Conservation (phyloP, 2,329 filamentous ascomycete genomes). For the Rutstroemia sp. region DNA sequence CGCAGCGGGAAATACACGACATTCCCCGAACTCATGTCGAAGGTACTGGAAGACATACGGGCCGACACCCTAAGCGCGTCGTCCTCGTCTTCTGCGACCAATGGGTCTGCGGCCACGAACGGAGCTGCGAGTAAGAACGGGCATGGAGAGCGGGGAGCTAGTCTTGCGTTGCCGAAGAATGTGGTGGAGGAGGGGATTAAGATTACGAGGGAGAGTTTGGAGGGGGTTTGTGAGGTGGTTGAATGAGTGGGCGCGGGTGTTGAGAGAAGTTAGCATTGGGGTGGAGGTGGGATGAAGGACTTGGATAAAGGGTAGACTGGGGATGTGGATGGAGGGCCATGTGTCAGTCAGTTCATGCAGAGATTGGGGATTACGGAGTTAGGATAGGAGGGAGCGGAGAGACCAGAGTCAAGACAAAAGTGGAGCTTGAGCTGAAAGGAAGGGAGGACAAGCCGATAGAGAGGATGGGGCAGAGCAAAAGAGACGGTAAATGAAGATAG, state of each 20-base stretch:
- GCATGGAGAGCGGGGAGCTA: slow-evolving; percentile 22
- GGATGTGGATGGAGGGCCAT: neutral
- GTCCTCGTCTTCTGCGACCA: neutral
- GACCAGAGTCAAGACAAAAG: too few relatives aligned
- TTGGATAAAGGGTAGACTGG: neutral
- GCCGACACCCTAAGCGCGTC: slow-evolving; percentile 16
- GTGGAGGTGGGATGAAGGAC: neutral
- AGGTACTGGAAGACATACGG: slow-evolving; percentile 52
- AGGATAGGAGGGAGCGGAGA: too few relatives aligned
- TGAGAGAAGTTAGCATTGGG: neutral
- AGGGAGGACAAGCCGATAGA: too few relatives aligned
- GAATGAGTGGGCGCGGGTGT: slow-evolving; percentile 9
- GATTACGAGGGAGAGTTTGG: slow-evolving; percentile 51
- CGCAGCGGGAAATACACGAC: slow-evolving; percentile 52
- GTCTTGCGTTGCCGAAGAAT: slow-evolving; percentile 48
- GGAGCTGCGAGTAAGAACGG: slow-evolving; percentile 9
- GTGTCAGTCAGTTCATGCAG: neutral
- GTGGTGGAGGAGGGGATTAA: slow-evolving; percentile 58
- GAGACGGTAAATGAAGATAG: too few relatives aligned
- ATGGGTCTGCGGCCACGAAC: slow-evolving; percentile 17
- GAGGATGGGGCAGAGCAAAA: too few relatives aligned
- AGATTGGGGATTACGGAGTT: neutral
- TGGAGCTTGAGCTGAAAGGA: too few relatives aligned
- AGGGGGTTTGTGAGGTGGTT: slow-evolving; percentile 32
- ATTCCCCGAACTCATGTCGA: slow-evolving; percentile 53